Conservation (phyloP, 768 basidiomycete genomes). For the Suillus occidentalis region DNA sequence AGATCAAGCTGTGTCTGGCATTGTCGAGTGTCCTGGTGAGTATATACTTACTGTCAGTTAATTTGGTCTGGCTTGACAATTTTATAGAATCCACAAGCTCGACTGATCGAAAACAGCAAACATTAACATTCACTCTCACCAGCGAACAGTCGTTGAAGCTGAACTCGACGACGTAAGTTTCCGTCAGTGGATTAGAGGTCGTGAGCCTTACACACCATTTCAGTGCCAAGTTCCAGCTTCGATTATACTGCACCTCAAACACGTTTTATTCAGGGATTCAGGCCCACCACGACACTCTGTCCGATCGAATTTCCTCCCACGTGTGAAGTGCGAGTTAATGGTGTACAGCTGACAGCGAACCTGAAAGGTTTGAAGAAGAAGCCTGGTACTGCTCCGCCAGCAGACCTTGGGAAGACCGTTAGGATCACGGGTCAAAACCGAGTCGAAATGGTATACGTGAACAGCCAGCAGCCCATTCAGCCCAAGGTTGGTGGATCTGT, state of each 20-base stretch:
- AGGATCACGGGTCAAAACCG: slow-evolving; percentile 53
- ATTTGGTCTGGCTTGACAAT: slow-evolving; percentile 9
- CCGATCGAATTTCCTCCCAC: slow-evolving; percentile 90
- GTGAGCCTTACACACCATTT: neutral
- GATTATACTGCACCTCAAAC: slow-evolving; percentile 87
- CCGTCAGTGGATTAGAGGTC: slow-evolving; percentile 7
- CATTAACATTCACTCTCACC: slow-evolving; percentile 62
- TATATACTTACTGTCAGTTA: neutral
- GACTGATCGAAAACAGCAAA: slow-evolving; percentile 72
- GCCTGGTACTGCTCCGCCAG: slow-evolving; percentile 90
- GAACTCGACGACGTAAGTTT: slow-evolving; percentile 50
- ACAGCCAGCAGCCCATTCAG: slow-evolving; percentile 75
- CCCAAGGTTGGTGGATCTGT: slow-evolving; percentile 54
- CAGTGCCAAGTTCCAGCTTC: slow-evolving; percentile 75
- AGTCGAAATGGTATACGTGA: slow-evolving; percentile 88
- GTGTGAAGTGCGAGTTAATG: slow-evolving; percentile 89
- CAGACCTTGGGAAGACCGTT: slow-evolving; percentile 54
- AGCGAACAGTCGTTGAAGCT: slow-evolving; percentile 65
- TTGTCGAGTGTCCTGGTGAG: slow-evolving; percentile 80
- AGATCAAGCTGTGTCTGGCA: slow-evolving; percentile 60
- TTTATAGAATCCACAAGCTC: slow-evolving; percentile 69
- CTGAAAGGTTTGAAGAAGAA: slow-evolving; percentile 94
- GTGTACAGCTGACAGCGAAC: slow-evolving; percentile 64
- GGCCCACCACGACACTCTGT: slow-evolving; percentile 53
- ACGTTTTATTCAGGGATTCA: slow-evolving; percentile 65